phyloP scores from a whole-genome alignment of 495 filamentous ascomycete genomes.

The Aspergillus saccharolyticus region DNA sequence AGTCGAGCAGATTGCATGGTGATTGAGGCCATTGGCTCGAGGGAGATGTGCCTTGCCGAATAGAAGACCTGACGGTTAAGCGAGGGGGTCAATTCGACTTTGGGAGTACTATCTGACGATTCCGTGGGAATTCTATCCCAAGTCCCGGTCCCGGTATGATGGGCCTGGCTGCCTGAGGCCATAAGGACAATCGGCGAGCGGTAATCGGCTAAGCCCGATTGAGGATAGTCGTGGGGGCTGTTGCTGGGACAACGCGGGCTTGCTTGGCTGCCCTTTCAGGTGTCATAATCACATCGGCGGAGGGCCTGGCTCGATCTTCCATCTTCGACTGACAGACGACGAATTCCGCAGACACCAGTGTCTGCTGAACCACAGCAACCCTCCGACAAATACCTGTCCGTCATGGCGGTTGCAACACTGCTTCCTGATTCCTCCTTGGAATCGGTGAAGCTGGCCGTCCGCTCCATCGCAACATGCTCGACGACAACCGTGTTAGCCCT shows the following conservation, averaged over 20 bases:
- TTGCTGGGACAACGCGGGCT: slow-evolving; percentile 41
- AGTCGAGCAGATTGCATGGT: slow-evolving; percentile 11
- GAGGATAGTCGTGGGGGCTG: slow-evolving; percentile 22
- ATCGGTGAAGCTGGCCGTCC: slow-evolving; percentile 45
- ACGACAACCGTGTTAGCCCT: slow-evolving; percentile 42
- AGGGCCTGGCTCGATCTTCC: slow-evolving; percentile 2
- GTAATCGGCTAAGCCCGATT: slow-evolving; percentile 4
- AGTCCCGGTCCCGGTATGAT: background rate
- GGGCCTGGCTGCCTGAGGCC: slow-evolving; percentile 13
- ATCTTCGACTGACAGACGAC: background rate
- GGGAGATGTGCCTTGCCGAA: background rate
- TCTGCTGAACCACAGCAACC: slow-evolving; percentile 5
- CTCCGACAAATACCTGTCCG: background rate
- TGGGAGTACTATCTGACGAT: background rate
- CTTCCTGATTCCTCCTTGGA: slow-evolving; percentile 33
- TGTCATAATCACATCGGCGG: slow-evolving; percentile 4
- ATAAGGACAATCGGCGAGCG: slow-evolving; percentile 1
- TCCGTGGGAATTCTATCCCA: background rate
- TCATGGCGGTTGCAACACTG: slow-evolving; percentile 39
- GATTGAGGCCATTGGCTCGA: slow-evolving; percentile 1
- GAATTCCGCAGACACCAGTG: slow-evolving; percentile 8
- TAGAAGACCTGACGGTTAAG: slow-evolving; percentile 2
- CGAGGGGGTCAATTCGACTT: too few species aligned
- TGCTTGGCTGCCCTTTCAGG: slow-evolving; percentile 16
- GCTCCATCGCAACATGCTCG: slow-evolving; percentile 45